These are phyloP conservation scores for Colletotrichum musae DNA, from an alignment of 2,329 filamentous ascomycete genomes.

Conservation along the genomic window DNA sequence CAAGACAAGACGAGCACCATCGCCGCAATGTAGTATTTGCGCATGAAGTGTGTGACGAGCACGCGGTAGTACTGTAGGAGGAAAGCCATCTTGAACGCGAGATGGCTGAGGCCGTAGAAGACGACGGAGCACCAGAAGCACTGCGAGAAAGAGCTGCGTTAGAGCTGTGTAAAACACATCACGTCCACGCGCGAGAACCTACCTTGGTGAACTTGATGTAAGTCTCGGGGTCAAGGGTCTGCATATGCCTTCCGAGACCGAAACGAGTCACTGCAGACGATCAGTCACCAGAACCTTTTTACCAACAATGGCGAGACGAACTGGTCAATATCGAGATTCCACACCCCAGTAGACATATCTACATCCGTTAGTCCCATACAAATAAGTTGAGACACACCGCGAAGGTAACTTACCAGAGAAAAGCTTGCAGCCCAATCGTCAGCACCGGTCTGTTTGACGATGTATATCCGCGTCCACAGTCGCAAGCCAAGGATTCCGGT, in stretches of 20 bases:
- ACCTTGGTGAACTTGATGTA: slow-evolving; percentile 35
- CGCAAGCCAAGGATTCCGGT: slow-evolving; percentile 43
- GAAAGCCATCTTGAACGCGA: slow-evolving; percentile 52
- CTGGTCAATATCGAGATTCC: slow-evolving; percentile 23
- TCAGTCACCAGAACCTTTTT: not conserved
- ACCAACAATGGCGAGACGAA: not conserved
- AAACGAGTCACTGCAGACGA: slow-evolving; percentile 31
- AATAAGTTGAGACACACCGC: not conserved
- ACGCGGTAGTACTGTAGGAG: slow-evolving; percentile 55
- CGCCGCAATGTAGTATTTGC: slow-evolving; percentile 45
- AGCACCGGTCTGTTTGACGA: slow-evolving; percentile 46
- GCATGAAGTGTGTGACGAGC: slow-evolving; percentile 46
- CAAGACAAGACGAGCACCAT: slow-evolving; percentile 46
- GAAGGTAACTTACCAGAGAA: slow-evolving; percentile 42
- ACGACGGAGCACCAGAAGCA: slow-evolving; percentile 49
- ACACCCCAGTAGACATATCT: slow-evolving; percentile 29
- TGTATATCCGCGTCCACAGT: slow-evolving; percentile 45
- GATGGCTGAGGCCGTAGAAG: slow-evolving; percentile 48
- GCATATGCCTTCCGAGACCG: slow-evolving; percentile 43
- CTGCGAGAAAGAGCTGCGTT: slow-evolving; percentile 36
- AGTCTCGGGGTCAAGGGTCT: slow-evolving; percentile 7
- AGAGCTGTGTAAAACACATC: not conserved
- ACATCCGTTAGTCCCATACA: slow-evolving; percentile 1
- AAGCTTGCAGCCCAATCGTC: slow-evolving; percentile 47
- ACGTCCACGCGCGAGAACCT: not conserved